A percentile compares a stretch with the other conserved stretches of the same genome.
Evolutionary conservation across 1,284 basidiomycete species (phyloP).

Genomic region (Ceratobasidium sp.): DNA sequence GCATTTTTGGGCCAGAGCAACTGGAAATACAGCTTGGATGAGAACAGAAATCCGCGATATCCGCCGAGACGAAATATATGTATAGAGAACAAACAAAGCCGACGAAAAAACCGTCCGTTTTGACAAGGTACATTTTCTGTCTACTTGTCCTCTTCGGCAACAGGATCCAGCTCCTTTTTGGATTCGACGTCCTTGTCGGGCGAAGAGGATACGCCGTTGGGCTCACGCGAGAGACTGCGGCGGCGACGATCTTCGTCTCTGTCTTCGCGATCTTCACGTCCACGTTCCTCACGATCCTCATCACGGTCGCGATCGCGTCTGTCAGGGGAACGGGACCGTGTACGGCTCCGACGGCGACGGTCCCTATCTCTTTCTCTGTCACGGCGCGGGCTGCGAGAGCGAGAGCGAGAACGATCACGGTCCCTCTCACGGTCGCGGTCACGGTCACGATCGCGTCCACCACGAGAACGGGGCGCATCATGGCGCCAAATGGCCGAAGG

Average conservation of each 20-base stretch:
- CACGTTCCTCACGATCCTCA: slow-evolving; percentile 46
- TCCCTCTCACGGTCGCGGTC: slow-evolving; percentile 54
- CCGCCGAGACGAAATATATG: slow-evolving; percentile 21
- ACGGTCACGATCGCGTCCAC: slow-evolving; percentile 47
- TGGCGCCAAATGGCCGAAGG: slow-evolving; percentile 87
- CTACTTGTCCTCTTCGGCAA: slow-evolving; percentile 57
- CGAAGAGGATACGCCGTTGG: slow-evolving; percentile 52
- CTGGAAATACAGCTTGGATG: slow-evolving; percentile 31
- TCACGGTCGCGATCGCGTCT: slow-evolving; percentile 51
- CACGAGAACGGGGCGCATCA: slow-evolving; percentile 58
- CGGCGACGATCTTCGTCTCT: slow-evolving; percentile 45
- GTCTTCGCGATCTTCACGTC: slow-evolving; percentile 46
- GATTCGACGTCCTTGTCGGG: slow-evolving; percentile 57
- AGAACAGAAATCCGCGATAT: slow-evolving; percentile 29
- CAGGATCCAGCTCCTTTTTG: slow-evolving; percentile 59
- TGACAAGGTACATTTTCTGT: slow-evolving; percentile 12
- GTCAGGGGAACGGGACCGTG: slow-evolving; percentile 44
- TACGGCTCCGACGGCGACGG: slow-evolving; percentile 41
- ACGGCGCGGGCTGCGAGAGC: slow-evolving; percentile 54
- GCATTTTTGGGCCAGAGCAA: slow-evolving; percentile 5
- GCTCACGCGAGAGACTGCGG: slow-evolving; percentile 21
- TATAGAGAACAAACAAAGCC: slow-evolving; percentile 31
- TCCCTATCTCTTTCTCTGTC: slow-evolving; percentile 49
- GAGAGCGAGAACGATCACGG: slow-evolving; percentile 49
- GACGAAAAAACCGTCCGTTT: slow-evolving; percentile 10